phyloP scores from a whole-genome alignment of 306 rosid species.

The Chamaecrista fasciculata region DNA sequence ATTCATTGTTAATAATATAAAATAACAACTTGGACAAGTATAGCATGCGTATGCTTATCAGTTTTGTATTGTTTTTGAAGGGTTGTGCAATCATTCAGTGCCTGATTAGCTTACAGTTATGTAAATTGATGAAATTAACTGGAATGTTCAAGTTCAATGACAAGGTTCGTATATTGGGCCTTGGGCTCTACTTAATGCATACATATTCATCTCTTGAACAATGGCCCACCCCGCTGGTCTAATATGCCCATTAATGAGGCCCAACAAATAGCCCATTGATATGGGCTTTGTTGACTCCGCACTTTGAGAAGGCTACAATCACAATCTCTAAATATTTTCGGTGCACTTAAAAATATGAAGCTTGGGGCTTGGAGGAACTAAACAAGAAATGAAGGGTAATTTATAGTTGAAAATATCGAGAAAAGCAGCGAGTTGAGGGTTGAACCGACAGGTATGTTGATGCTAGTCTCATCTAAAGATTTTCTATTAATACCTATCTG shows the following conservation, averaged over 20 bases:
- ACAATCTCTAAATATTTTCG: too few species aligned
- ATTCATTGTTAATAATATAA: background rate
- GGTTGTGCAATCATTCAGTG: background rate
- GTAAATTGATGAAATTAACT: too few species aligned
- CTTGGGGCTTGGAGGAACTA: too few species aligned
- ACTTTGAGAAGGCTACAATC: background rate
- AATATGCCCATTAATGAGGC: too few species aligned
- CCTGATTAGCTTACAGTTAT: background rate
- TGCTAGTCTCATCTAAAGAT: constrained; percentile 45
- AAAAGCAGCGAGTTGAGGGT: background rate
- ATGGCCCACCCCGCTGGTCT: too few species aligned
- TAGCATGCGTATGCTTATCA: background rate
- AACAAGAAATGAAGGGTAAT: too few species aligned
- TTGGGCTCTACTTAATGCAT: too few species aligned
- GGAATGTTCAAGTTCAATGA: too few species aligned
- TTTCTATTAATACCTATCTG: background rate
- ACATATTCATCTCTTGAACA: too few species aligned
- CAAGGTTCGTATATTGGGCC: background rate
- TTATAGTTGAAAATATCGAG: background rate
- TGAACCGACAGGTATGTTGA: constrained; percentile 32
- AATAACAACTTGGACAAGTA: background rate
- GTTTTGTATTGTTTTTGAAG: background rate
- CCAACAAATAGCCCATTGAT: background rate
- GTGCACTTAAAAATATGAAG: too few species aligned
- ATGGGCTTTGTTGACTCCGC: background rate